phyloP scores from a whole-genome alignment of 495 filamentous ascomycete species.

The Neurospora sp. region DNA sequence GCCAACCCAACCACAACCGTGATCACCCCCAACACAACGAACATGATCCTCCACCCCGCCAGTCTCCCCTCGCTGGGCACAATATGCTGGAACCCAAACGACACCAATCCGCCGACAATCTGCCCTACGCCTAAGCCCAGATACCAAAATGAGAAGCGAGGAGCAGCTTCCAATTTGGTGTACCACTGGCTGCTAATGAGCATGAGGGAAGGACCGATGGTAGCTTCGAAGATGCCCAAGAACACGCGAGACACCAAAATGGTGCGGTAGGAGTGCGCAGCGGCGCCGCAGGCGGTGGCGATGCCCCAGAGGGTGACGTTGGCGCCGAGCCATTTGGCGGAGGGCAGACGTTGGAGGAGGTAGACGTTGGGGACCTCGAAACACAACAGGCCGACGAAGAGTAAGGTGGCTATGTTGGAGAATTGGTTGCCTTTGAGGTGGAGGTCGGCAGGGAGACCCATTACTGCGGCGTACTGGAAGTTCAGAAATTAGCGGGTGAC shows the following conservation, averaged over 20 bases:
- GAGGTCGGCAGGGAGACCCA: constrained; percentile 25
- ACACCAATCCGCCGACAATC: constrained; percentile 52
- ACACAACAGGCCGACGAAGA: constrained; percentile 23
- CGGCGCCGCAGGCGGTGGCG: constrained; percentile 30
- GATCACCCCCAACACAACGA: constrained; percentile 44
- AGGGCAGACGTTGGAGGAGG: constrained; percentile 42
- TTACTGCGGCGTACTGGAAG: constrained; percentile 26
- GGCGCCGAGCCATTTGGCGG: constrained; percentile 45
- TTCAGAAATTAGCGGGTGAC: background rate
- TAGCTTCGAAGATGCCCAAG: constrained; percentile 53
- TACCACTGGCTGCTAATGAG: constrained; percentile 49
- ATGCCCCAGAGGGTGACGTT: constrained; percentile 42
- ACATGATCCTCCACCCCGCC: constrained; percentile 54
- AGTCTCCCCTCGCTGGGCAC: constrained; percentile 24
- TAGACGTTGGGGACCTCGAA: constrained; percentile 29
- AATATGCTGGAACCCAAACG: constrained; percentile 52
- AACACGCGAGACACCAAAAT: constrained; percentile 41
- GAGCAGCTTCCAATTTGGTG: constrained; percentile 50
- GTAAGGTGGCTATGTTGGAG: constrained; percentile 25
- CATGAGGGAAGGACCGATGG: constrained; percentile 50
- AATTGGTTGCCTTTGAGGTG: constrained; percentile 27
- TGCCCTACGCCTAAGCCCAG: constrained; percentile 51
- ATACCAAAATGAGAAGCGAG: constrained; percentile 57
- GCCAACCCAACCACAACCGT: constrained; percentile 40
- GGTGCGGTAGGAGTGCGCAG: constrained; percentile 24